phyloP scores from a whole-genome alignment of 352 stramenopile species.

The Phytophthora syringae region DNA sequence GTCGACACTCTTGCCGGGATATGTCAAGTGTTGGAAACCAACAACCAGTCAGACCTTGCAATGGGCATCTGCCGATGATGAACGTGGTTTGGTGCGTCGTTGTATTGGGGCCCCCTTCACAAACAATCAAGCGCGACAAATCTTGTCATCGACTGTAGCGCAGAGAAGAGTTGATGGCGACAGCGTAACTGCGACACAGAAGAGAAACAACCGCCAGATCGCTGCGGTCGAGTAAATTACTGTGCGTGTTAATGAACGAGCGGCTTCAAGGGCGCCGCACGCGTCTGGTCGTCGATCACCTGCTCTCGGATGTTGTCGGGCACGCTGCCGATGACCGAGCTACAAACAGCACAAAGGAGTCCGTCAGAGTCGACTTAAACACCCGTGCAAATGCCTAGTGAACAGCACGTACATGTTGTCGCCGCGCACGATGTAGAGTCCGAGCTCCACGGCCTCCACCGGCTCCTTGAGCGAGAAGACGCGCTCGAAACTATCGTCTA shows the following conservation, averaged over 20 bases:
- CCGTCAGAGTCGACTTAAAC: neutral
- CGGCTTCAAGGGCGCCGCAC: slow-evolving; percentile 90
- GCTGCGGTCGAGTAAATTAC: slow-evolving; percentile 46
- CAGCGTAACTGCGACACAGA: neutral
- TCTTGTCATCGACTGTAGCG: no score
- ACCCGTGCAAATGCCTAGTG: neutral
- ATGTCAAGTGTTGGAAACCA: no score
- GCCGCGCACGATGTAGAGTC: slow-evolving; percentile 94
- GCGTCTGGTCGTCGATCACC: slow-evolving; percentile 90
- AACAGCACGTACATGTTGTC: slow-evolving; percentile 97
- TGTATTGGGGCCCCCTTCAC: no score
- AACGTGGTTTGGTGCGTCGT: no score
- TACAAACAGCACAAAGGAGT: slow-evolving; percentile 27
- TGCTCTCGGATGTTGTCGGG: slow-evolving; percentile 89
- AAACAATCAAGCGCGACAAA: no score
- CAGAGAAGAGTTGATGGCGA: neutral
- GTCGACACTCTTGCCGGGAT: no score
- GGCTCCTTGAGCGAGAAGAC: slow-evolving; percentile 92
- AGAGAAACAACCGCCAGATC: neutral
- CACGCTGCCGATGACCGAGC: slow-evolving; percentile 86
- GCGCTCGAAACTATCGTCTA: slow-evolving; percentile 94
- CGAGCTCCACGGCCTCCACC: slow-evolving; percentile 90
- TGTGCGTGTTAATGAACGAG: slow-evolving; percentile 88
- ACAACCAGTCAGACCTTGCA: no score
- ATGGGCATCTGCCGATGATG: no score